Evolutionary conservation across 2,329 filamentous ascomycete species (phyloP), one percentile per base, ranked within the genome.

Genomic region (Sordariomycetes sp.): DNA sequence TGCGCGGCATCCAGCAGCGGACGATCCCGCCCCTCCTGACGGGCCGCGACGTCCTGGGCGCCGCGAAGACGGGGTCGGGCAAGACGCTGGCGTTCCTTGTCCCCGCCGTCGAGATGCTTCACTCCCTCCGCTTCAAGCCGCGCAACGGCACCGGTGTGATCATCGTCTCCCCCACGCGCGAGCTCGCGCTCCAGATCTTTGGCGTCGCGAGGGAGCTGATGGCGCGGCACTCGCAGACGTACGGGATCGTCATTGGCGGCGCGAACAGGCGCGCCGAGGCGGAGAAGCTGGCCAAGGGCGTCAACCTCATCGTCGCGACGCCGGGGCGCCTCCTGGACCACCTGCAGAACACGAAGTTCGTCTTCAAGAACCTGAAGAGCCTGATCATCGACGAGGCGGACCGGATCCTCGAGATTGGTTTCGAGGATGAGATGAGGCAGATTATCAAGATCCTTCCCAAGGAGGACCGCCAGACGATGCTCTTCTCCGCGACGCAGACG

Each of bases 401-500:
- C 69, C 86, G 94, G 53, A 96, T 99, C 61, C 76, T 99, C 52
- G 94, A 99, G 74, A 89, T 96, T 61, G 92, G 94, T 65, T 99
- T 99, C 77, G 94, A 99, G 71, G 94, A 97, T 67, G 94, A 99
- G 74, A 96, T 99, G 88, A 81, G 89, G 62, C 87, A 95, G 69
- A 96, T 99, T 64, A 86, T 97, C 71, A 95, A 95, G 77, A 94
- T 97, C 57, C 75, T 97, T 20, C 89, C 91, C 53, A 87, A 86
- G 63, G 85, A 95, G 59, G 84, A 91, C 62, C 79, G 94, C 60
- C 92, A 97, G 72, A 96, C 91, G 0, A 94, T 95, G 86, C 81
- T 99, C n/a, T 99, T 99, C 78, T 96, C 90, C 15, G 94, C 94
- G 15, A 99, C 94, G 4, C 94, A 97, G 72, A 99, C 94, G 2